A percentile compares a stretch with the other conserved stretches of the same genome.
These are phyloP conservation scores for Termitomyces sp. DNA, from an alignment of 768 basidiomycete species.

Conservation along the genomic window DNA sequence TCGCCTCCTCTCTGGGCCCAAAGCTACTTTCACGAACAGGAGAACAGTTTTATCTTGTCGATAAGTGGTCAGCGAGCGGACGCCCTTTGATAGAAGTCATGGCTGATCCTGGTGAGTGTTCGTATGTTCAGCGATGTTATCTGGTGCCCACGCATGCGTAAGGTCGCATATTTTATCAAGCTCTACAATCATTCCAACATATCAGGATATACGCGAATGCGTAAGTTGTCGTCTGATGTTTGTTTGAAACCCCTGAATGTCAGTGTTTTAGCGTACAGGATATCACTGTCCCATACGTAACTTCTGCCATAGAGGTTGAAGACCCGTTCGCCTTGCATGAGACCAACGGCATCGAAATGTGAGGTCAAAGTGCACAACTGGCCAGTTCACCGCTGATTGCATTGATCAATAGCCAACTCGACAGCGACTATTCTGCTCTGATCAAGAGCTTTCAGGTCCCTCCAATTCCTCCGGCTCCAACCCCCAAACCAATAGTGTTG, in stretches of 20 bases:
- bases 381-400: neutral
- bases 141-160: neutral
- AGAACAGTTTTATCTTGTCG: conserved; percentile 68
- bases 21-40: conserved; percentile 74
- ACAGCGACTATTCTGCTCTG: conserved; percentile 51
- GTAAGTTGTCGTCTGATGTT: conserved; percentile 30
- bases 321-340: conserved; percentile 61
- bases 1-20: conserved; percentile 55
- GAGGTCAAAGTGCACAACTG: conserved; percentile 15
- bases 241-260: neutral
- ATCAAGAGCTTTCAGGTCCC: conserved; percentile 49
- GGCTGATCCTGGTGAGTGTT: conserved; percentile 64
- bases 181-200: conserved; percentile 58
- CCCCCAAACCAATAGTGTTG: conserved; percentile 33
- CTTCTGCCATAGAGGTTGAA: conserved; percentile 62
- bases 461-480: conserved; percentile 32
- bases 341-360: conserved; percentile 60
- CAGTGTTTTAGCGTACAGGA: conserved; percentile 54
- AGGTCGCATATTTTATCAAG: conserved; percentile 77
- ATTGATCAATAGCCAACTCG: conserved; percentile 38
- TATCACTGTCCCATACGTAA: conserved; percentile 76
- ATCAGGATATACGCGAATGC: conserved; percentile 80
- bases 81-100: conserved; percentile 68
- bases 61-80: conserved; percentile 67
- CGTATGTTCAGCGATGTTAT: neutral